phyloP scores from a whole-genome alignment of 495 filamentous ascomycete genomes.

The Darksidea phi region DNA sequence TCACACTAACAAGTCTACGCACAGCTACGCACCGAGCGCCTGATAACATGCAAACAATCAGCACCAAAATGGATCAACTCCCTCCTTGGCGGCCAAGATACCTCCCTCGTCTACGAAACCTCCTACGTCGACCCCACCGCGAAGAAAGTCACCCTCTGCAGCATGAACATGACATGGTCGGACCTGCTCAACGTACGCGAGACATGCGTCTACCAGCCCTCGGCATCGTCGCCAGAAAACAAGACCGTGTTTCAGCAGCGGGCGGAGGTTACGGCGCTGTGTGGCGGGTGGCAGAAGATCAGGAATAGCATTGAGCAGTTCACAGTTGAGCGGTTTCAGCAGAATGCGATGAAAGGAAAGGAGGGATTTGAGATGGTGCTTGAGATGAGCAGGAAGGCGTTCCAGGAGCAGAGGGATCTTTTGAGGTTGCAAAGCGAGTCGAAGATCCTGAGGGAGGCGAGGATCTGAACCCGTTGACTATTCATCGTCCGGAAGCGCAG shows the following conservation, averaged over 20 bases:
- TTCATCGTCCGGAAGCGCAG: too few species aligned
- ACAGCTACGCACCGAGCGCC: slow-evolving; percentile 87
- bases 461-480: too few species aligned
- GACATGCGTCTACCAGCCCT: slow-evolving; percentile 79
- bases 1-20: slow-evolving; percentile 14
- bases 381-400: slow-evolving; percentile 88
- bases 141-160: slow-evolving; percentile 91
- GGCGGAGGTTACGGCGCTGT: slow-evolving; percentile 88
- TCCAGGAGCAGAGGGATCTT: slow-evolving; percentile 77
- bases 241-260: slow-evolving; percentile 82
- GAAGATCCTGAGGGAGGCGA: slow-evolving; percentile 25
- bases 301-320: slow-evolving; percentile 92
- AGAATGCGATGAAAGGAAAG: slow-evolving; percentile 84
- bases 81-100: slow-evolving; percentile 71
- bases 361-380: slow-evolving; percentile 94
- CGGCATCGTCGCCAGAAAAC: slow-evolving; percentile 51
- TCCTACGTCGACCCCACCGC: slow-evolving; percentile 82
- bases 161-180: slow-evolving; percentile 83
- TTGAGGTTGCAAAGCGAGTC: slow-evolving; percentile 22
- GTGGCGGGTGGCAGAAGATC: slow-evolving; percentile 93
- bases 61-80: slow-evolving; percentile 82
- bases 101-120: slow-evolving; percentile 87
- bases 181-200: slow-evolving; percentile 87
- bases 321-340: slow-evolving; percentile 79
- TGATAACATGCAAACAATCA: slow-evolving; percentile 91